Base-by-base conservation (phyloP, 2,329 filamentous ascomycete genomes). In the Exophiala viscosa region DNA sequence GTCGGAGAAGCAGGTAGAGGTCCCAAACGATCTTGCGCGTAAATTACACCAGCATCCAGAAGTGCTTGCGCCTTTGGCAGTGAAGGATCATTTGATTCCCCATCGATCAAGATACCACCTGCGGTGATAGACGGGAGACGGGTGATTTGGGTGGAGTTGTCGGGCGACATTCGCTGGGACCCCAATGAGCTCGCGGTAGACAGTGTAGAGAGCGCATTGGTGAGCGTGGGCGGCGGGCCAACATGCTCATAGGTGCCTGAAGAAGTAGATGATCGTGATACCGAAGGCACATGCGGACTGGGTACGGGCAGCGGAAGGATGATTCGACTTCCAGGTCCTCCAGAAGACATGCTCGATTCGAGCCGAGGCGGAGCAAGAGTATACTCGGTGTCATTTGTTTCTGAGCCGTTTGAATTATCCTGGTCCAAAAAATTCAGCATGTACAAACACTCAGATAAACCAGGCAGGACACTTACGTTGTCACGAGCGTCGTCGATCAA, bases 401-500 rank as follows among this genome's bases (percentile, higher is more conserved):
- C 58, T 10, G 58, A 60, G 23, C 55, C 50, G 33, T 55, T 58
- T n/a, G 58, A 59, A 3, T 45, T 49, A 23, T 60, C 58, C 58
- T 60, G 42, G 8, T 5, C 13, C 5, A 11, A 5, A 31, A 5
- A 38, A 11, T 33, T 42, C 36, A 40, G 48, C 5, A 39, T 17
- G 39, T 5, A 15, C 7, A n/a, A 39, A 14, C 8, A 10, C 38
- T 15, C 14, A 10, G 5, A 39, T 9, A 6, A 33, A 5, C 15
- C 2, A 35, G 18, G 34, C 43, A 13, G 28, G 6, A 10, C n/a
- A 39, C 46, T 42, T 51, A 63, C 60, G 34, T 57, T 55, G 35
- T 59, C 59, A 11, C 59, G 53, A 4, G 58, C 60, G 17, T 61
- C 59, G 23, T 63, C 57, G 33, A 63, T 63, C 58, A 63, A 48